Base-by-base conservation (phyloP, 2,329 filamentous ascomycete species). In the Aspergillus calidoustus region DNA sequence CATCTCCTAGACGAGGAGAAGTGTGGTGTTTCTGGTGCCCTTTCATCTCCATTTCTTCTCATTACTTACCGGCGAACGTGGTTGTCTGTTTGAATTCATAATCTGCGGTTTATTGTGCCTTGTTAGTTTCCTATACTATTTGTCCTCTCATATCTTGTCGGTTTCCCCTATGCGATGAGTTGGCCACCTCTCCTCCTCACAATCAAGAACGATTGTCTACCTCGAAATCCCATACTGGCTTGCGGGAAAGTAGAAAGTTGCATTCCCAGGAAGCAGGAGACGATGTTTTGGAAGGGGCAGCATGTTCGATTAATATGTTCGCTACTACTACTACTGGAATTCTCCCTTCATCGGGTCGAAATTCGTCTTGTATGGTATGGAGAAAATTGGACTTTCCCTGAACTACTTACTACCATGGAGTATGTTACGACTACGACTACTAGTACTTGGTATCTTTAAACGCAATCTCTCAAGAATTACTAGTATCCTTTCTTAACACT, bases 21-120 rank as follows among this genome's bases (percentile, higher is more conserved):
- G 43, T 68, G 72, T 69, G 74, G 74, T 76, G 74, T 77, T 76
- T 66, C 67, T 71, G 74, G 74, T 75, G 74, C 72, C 72, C 67
- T 68, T 68, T 59, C 46, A 34, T 56, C 59, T 57, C 31, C 54
- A 34, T 63, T 54, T 54, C 50, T 59, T 56, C 64, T 60, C 47
- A 57, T 58, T 71, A 70, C 69, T 69, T 69, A 66, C 70, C 67
- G 73, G 74, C 72, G 72, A 74, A 58, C 71, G 69, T 75, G 70
- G 69, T 70, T 71, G 59, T 66, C n/a, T 63, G 58, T 69, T 66
- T 64, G 62, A 66, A 65, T 62, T 43, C 60, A 61, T 65, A 66
- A 67, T 66, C 64, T 68, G 66, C 67, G 65, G 68, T 55, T 67
- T 67, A 66, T 69, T 65, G 53, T 67, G 63, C 62, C 31, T 66